Evolutionary conservation across 371 early-diverging fungal genomes (phyloP).

Genomic region (Haplosporangium sp.): DNA sequence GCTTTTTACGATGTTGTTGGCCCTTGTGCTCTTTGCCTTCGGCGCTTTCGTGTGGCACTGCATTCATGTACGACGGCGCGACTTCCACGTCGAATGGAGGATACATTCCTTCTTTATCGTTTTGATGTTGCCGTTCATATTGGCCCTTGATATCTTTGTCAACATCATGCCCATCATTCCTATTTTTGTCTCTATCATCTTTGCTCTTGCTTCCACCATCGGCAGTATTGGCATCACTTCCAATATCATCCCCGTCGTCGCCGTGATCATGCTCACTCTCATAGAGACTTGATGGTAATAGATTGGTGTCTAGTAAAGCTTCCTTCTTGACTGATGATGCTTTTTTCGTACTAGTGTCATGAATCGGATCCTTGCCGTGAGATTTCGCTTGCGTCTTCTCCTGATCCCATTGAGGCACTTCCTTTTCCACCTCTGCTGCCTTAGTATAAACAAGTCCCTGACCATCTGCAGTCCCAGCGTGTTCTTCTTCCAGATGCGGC

Average conservation of each 20-base stretch:
- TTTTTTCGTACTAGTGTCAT: no score
- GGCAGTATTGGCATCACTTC: neutral
- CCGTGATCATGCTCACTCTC: conserved; percentile 1
- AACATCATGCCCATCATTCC: neutral
- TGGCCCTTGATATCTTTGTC: neutral
- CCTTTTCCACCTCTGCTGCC: conserved; percentile 7
- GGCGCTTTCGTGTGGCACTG: neutral
- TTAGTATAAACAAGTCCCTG: conserved; percentile 7
- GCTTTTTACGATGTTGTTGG: neutral
- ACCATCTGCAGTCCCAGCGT: neutral
- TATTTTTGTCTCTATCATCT: no score
- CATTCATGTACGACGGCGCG: neutral
- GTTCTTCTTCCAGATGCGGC: conserved; percentile 9
- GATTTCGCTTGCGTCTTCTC: neutral
- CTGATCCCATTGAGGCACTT: neutral
- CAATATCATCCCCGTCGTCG: neutral
- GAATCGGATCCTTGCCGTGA: neutral
- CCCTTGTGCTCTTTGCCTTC: neutral
- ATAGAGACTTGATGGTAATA: neutral
- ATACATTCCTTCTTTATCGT: conserved; percentile 5
- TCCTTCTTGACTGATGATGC: no score
- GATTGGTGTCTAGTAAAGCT: no score
- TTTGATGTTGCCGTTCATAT: neutral
- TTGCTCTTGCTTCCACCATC: neutral
- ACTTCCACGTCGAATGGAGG: conserved; percentile 16